Evolutionary conservation across 2,329 filamentous ascomycete genomes (phyloP).

Genomic region (Colletotrichum sojae): DNA sequence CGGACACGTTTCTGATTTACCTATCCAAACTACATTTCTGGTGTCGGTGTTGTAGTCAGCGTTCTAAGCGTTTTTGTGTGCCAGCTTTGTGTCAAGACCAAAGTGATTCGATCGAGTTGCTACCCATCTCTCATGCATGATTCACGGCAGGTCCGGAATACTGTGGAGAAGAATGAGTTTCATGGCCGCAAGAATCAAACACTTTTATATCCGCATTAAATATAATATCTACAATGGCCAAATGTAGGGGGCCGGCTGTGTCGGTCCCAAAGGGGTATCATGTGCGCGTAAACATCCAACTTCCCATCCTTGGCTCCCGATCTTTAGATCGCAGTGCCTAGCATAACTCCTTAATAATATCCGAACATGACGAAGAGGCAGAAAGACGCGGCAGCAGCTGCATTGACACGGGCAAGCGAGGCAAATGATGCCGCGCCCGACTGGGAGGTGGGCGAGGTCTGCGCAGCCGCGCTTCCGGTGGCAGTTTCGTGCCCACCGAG

Average conservation of each 20-base stretch:
- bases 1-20: neutral
- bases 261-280: slow-evolving; percentile 45
- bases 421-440: slow-evolving; percentile 24
- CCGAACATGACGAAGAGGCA: slow-evolving; percentile 29
- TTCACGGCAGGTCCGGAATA: neutral
- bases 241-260: slow-evolving; percentile 34
- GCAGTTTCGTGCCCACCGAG: slow-evolving; percentile 54
- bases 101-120: neutral
- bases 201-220: slow-evolving; percentile 39
- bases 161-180: neutral
- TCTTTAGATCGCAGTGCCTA: slow-evolving; percentile 11
- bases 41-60: neutral
- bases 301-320: slow-evolving; percentile 35
- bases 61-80: neutral
- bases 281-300: slow-evolving; percentile 42
- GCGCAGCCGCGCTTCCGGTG: slow-evolving; percentile 40
- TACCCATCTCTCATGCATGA: neutral
- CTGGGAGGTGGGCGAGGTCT: slow-evolving; percentile 19
- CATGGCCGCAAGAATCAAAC: slow-evolving; percentile 30
- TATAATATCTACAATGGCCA: slow-evolving; percentile 36
- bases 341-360: slow-evolving; percentile 23
- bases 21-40: neutral
- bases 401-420: slow-evolving; percentile 14
- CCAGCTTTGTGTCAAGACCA: neutral
- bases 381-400: slow-evolving; percentile 22